Evolutionary conservation across 2,329 filamentous ascomycete species (phyloP).

Genomic region (Stemphylium vesicarium): DNA sequence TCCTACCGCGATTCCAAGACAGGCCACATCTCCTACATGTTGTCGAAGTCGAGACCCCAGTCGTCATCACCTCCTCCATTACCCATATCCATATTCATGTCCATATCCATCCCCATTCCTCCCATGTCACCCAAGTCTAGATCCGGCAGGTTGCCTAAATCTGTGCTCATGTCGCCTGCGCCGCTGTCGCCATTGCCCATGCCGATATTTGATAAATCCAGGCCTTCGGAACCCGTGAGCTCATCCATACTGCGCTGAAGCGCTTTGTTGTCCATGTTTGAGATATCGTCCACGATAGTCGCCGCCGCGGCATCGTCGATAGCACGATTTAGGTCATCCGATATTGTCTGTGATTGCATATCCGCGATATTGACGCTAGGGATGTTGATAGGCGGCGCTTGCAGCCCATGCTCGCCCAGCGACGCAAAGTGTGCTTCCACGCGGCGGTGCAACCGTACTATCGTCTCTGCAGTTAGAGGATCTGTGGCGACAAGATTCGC

Average conservation of each 20-base stretch:
- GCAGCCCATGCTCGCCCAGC: conserved; percentile 31
- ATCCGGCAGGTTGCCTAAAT: conserved; percentile 34
- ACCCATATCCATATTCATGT: conserved; percentile 37
- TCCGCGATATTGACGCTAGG: conserved; percentile 36
- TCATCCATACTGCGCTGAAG: conserved; percentile 42
- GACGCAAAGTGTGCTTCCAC: conserved; percentile 68
- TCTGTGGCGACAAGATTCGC: conserved; percentile 64
- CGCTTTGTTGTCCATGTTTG: conserved; percentile 41
- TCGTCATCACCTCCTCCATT: conserved; percentile 39
- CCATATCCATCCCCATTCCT: conserved; percentile 38
- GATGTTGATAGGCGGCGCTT: conserved; percentile 35
- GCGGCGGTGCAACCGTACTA: conserved; percentile 67
- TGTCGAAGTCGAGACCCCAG: conserved; percentile 53
- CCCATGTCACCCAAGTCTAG: conserved; percentile 41
- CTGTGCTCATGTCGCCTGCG: conserved; percentile 28
- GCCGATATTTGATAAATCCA: conserved; percentile 41
- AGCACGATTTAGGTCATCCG: conserved; percentile 42
- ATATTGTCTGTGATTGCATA: conserved; percentile 35
- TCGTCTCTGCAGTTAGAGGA: conserved; percentile 63
- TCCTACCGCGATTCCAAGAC: too few relatives aligned
- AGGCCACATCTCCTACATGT: conserved; percentile 33
- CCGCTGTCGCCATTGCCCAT: conserved; percentile 35
- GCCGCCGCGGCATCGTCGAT: conserved; percentile 47
- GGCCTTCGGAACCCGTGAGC: conserved; percentile 32
- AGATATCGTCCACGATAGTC: conserved; percentile 38